Evolutionary conservation across 306 rosid genomes (phyloP), one percentile per base, ranked within the genome.

Genomic region (Cajanus cajan): DNA sequence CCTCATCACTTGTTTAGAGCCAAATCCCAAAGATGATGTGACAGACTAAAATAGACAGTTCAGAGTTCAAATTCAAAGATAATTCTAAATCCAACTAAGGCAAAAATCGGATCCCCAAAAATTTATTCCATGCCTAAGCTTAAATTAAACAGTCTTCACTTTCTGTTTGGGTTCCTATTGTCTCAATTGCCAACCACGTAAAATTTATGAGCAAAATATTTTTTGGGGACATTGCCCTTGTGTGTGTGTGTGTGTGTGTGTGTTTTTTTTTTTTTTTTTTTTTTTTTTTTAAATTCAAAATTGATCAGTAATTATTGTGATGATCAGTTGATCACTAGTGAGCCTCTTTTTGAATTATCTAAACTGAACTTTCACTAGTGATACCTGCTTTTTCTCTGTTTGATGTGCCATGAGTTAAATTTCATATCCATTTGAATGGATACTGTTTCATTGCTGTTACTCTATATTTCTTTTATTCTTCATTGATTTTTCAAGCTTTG

Each of bases 391-490:
- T 13, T 57, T 69, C 45, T 69, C 41, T 34, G 39, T 68, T 44
- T 69, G 77, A 63, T 34, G 37, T 58, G 25, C 52, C 12, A 10
- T 36, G 45, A 54, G 67, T 80, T 16, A 37, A 36, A 33, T n/a
- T 81, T 76, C 33, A n/a, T 71, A 28, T 50, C 8, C n/a, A 55
- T 24, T 41, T 47, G 50, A 41, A 5, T 70, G 55, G n/a, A 45
- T 57, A 44, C 57, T 45, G 39, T 61, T 76, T 48, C 58, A 63
- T 64, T 76, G 66, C 50, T 75, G 71, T 50, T 51, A 41, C 37
- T 63, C 24, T 55, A 14, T 0, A 19, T 11, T 41, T 34, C 13
- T 25, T 57, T 73, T 24, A 15, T 37, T 47, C 52, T 57, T 57
- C 33, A n/a, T n/a, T 65, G 48, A 16, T 52, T 72, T n/a, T 71